Evolutionary conservation across 306 rosid species (phyloP), one percentile per base, ranked within the genome.

Genomic region (Rosa multiflora): DNA sequence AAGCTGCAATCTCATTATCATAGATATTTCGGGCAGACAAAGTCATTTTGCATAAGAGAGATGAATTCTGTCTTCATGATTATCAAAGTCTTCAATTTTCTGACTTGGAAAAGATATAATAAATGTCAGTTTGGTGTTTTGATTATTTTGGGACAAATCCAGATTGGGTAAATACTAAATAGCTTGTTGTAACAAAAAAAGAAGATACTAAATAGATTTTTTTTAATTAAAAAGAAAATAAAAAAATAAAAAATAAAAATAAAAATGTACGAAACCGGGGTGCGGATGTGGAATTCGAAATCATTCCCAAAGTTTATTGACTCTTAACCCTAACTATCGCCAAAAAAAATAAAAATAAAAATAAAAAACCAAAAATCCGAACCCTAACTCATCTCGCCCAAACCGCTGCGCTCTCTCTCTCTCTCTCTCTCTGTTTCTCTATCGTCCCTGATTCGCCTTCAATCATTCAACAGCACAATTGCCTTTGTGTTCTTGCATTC

Each of bases 311-410:
- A 56, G 35, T 71, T 48, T 73, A 73, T 26, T 26, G 29, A 26
- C 20, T 48, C 58, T 39, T 75, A 44, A 75, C 46, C 71, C 79
- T 44, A 75, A 75, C 20, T 46, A 40, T 51, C 12, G 23, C 51
- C 10, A 4, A 67, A n/a, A 17, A 46, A 46, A 61, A 29, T 21
- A 14, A 14, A 49, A 17, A 59, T 1, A 39, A 20, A 72, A 59
- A 75, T 20, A 17, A 67, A 61, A 43, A 75, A 5, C 2, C 48
- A 75, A 75, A 71, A 61, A 2, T 44, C 72, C 37, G 59, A 76
- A 63, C 79, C 79, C 79, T 63, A 75, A 76, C 79, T 47, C 72
- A 63, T 76, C 69, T 76, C 78, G 14, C 59, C 79, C 72, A 76
- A 76, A 76, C 72, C 61, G 72, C 79, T 29, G 47, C 35, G 79